These are phyloP conservation scores for Apiosordaria backusii DNA, from an alignment of 495 filamentous ascomycete species.

Conservation along the genomic window DNA sequence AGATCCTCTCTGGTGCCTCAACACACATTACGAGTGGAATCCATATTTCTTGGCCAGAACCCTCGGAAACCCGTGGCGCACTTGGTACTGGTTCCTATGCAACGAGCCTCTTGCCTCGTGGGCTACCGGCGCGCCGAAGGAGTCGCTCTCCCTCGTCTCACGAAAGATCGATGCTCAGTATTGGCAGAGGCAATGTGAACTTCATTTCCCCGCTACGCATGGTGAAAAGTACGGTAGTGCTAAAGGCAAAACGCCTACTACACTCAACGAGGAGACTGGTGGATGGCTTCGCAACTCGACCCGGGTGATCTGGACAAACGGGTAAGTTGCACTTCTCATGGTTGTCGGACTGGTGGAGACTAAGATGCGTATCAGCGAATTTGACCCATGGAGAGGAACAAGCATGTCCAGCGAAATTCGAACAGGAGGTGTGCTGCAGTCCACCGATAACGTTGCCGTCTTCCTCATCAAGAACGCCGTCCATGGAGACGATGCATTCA, in stretches of 20 bases:
- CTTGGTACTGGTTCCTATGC: conserved; percentile 64
- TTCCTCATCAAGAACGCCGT: conserved; percentile 55
- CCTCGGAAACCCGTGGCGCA: conserved; percentile 53
- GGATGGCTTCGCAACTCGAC: conserved; percentile 55
- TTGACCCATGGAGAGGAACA: conserved; percentile 57
- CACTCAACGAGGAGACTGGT: conserved; percentile 56
- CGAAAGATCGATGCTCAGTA: conserved; percentile 53
- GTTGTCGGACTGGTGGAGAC: neutral
- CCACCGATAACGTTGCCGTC: conserved; percentile 43
- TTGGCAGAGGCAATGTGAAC: conserved; percentile 58
- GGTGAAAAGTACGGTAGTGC: conserved; percentile 51
- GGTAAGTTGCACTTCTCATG: conserved; percentile 31
- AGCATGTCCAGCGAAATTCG: conserved; percentile 51
- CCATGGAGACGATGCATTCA: conserved; percentile 50
- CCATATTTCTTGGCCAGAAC: conserved; percentile 54
- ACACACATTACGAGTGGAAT: conserved; percentile 56
- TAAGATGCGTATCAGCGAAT: conserved; percentile 38
- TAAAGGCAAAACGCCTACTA: conserved; percentile 47
- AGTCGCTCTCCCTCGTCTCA: conserved; percentile 47
- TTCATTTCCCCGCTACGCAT: conserved; percentile 55
- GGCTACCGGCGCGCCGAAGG: conserved; percentile 48
- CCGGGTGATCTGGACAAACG: conserved; percentile 59
- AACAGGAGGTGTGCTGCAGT: conserved; percentile 52
- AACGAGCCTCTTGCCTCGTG: conserved; percentile 51
- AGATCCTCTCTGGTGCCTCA: conserved; percentile 51